phyloP scores from a whole-genome alignment of 2,329 filamentous ascomycete species.

The Cladobotryum protrusum region DNA sequence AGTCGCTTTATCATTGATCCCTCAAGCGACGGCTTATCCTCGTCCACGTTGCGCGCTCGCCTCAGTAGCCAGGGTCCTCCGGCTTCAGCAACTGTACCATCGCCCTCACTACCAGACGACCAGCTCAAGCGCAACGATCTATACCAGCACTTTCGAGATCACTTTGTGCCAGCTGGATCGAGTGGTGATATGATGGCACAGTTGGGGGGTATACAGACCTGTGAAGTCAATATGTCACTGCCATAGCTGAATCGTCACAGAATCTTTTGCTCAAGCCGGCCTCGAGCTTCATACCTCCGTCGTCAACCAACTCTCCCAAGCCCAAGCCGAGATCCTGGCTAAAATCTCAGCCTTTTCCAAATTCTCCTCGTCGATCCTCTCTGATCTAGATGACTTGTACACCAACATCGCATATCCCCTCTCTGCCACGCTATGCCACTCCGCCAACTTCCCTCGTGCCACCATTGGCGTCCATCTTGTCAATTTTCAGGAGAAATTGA shows the following conservation, averaged over 20 bases:
- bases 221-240: too few species aligned
- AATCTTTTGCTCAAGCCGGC: conserved; percentile 19
- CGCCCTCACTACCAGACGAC: background rate
- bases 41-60: conserved; percentile 22
- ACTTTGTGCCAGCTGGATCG: conserved; percentile 9
- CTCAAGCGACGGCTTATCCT: conserved; percentile 8
- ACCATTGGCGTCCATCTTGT: conserved; percentile 22
- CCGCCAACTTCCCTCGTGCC: conserved; percentile 16
- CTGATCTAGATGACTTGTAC: conserved; percentile 21
- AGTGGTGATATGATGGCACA: conserved; percentile 7
- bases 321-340: conserved; percentile 17
- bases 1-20: background rate
- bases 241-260: conserved; percentile 9
- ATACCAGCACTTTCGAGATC: conserved; percentile 21
- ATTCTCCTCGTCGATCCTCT: conserved; percentile 13
- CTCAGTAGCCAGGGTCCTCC: conserved; percentile 20
- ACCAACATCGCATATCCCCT: conserved; percentile 27
- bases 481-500: conserved; percentile 17
- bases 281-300: conserved; percentile 16
- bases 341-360: conserved; percentile 17
- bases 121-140: conserved; percentile 7
- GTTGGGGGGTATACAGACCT: conserved; percentile 15
- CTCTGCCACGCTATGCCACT: conserved; percentile 26
- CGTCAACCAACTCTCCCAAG: conserved; percentile 16
- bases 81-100: background rate